These are phyloP conservation scores for Stephanodiscus triporus DNA, from an alignment of 108 stramenopile genomes.

Conservation along the genomic window DNA sequence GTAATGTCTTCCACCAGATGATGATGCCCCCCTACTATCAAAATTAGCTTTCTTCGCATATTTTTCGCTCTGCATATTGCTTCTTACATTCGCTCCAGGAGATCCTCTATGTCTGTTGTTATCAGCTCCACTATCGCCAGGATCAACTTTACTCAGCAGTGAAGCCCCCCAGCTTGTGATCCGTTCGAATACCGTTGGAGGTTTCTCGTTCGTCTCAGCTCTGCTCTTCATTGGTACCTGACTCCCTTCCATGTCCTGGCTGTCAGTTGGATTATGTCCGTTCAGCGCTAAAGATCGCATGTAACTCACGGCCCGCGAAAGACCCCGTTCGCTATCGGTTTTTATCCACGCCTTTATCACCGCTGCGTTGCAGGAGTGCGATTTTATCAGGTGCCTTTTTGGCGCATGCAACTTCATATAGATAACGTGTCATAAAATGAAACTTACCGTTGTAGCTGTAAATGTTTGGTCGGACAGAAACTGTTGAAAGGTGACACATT, in stretches of 20 bases:
- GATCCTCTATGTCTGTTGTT: neutral
- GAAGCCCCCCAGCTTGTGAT: slow-evolving; percentile 26
- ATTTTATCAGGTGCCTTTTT: neutral
- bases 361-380: slow-evolving; percentile 8
- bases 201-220: neutral
- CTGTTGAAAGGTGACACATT: slow-evolving; percentile 27
- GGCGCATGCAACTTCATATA: neutral
- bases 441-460: slow-evolving; percentile 52
- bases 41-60: neutral
- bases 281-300: slow-evolving; percentile 25
- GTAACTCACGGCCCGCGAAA: slow-evolving; percentile 21
- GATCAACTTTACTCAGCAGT: slow-evolving; percentile 10
- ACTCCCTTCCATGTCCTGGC: neutral
- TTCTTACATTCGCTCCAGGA: neutral
- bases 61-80: neutral
- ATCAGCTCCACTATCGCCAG: neutral
- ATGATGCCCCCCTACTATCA: neutral
- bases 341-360: slow-evolving; percentile 45
- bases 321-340: slow-evolving; percentile 29
- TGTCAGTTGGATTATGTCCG: slow-evolving; percentile 2
- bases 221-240: neutral
- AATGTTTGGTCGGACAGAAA: slow-evolving; percentile 38
- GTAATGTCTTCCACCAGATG: neutral
- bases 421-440: neutral
- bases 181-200: slow-evolving; percentile 20